Conservation (phyloP, 2,329 filamentous ascomycete species). For the Aspergillus vadensis region DNA sequence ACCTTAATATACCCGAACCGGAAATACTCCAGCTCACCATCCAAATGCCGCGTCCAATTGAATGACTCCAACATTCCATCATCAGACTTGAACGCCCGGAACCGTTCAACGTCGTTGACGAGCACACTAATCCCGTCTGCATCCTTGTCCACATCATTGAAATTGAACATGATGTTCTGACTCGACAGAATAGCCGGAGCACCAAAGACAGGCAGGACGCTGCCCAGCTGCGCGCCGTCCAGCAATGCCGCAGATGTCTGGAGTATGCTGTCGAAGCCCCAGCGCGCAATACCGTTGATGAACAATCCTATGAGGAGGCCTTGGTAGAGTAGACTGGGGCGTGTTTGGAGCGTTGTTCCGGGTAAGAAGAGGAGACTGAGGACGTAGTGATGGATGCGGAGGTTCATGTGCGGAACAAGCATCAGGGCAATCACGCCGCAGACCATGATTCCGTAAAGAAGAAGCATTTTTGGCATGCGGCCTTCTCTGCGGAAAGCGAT, state of each 20-base stretch:
- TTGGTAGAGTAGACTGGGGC: conserved; percentile 61
- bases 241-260: conserved; percentile 57
- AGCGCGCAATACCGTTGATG: conserved; percentile 65
- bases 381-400: conserved; percentile 67
- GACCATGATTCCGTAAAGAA: conserved; percentile 51
- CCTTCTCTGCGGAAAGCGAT: conserved; percentile 61
- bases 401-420: conserved; percentile 58
- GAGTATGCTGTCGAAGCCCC: conserved; percentile 63
- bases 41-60: conserved; percentile 38
- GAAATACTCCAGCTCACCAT: conserved; percentile 43
- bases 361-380: conserved; percentile 60
- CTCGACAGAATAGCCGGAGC: conserved; percentile 23
- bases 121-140: conserved; percentile 60
- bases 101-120: conserved; percentile 64
- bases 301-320: conserved; percentile 63
- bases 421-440: conserved; percentile 50
- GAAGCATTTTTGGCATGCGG: conserved; percentile 49
- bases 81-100: conserved; percentile 53
- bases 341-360: conserved; percentile 61
- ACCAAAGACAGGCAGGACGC: conserved; percentile 34
- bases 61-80: conserved; percentile 30
- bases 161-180: conserved; percentile 40
- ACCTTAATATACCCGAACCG: conserved; percentile 46
- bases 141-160: conserved; percentile 31
- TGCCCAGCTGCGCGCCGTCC: conserved; percentile 38